Conservation (phyloP, 139 green algal species). For the Penium margaritaceum region DNA sequence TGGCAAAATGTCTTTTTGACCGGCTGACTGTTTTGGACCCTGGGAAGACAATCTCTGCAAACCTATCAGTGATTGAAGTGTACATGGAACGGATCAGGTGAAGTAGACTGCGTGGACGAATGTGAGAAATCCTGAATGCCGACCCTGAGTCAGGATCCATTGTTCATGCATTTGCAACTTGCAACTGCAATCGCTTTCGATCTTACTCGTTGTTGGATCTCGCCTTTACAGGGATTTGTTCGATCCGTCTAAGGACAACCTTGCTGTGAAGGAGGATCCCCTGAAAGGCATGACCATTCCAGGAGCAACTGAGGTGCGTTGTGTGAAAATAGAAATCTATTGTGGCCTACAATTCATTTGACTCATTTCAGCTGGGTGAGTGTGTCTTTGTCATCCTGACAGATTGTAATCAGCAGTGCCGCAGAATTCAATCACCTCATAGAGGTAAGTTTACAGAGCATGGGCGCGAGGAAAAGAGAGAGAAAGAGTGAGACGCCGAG, state of each 20-base stretch:
- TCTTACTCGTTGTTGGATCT: not conserved
- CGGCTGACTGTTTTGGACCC: not conserved
- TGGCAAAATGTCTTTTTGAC: not conserved
- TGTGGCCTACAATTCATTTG: not conserved
- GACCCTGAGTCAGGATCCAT: not conserved
- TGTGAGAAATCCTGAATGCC: not conserved
- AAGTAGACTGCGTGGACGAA: not conserved
- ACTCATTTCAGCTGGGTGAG: not conserved
- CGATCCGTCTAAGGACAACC: slow-evolving; percentile 40
- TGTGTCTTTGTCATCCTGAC: not conserved
- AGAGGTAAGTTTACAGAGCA: not conserved
- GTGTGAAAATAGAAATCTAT: not conserved
- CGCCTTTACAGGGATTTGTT: slow-evolving; percentile 29
- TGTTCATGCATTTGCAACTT: not conserved
- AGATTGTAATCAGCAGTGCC: not conserved
- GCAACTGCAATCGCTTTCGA: not conserved
- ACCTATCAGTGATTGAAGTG: slow-evolving; percentile 17
- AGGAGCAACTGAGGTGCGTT: slow-evolving; percentile 30
- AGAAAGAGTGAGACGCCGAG: not conserved
- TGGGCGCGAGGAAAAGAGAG: not conserved
- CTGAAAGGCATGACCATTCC: slow-evolving; percentile 30
- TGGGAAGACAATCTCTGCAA: not conserved
- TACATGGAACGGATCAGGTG: slow-evolving; percentile 41
- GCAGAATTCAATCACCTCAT: not conserved
- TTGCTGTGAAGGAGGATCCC: slow-evolving; percentile 25